A percentile compares a stretch with the other conserved stretches of the same genome.
phyloP scores from a whole-genome alignment of 495 filamentous ascomycete species.

The Hamigera avellanea region DNA sequence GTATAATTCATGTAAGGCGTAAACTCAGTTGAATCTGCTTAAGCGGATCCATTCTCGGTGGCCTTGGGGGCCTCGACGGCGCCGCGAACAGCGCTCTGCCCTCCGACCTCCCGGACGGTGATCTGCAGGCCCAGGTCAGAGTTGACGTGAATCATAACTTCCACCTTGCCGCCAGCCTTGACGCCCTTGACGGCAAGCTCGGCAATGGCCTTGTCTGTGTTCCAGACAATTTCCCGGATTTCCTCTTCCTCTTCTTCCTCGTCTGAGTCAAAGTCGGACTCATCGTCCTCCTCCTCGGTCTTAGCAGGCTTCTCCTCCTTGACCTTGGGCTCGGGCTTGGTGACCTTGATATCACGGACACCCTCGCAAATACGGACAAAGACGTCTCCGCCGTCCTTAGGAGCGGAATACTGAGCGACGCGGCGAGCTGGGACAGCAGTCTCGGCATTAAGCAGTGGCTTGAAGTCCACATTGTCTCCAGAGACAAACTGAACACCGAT shows the following conservation, averaged over 20 bases:
- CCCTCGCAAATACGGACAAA: slow-evolving; percentile 81
- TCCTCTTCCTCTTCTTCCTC: slow-evolving; percentile 77
- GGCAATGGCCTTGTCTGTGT: slow-evolving; percentile 69
- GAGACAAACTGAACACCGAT: slow-evolving; percentile 74
- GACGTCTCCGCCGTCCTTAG: slow-evolving; percentile 73
- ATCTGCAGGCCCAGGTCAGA: slow-evolving; percentile 67
- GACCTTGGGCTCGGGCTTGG: slow-evolving; percentile 66
- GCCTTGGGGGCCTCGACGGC: slow-evolving; percentile 37
- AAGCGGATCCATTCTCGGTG: slow-evolving; percentile 4
- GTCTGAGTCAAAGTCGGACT: slow-evolving; percentile 51
- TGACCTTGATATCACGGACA: slow-evolving; percentile 76
- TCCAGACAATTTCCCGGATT: slow-evolving; percentile 83
- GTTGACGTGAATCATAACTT: slow-evolving; percentile 80
- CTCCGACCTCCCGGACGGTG: slow-evolving; percentile 74
- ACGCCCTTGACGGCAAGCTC: slow-evolving; percentile 74
- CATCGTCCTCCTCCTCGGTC: slow-evolving; percentile 48
- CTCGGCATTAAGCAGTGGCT: slow-evolving; percentile 65
- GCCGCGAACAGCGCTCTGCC: slow-evolving; percentile 74
- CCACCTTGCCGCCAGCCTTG: slow-evolving; percentile 82
- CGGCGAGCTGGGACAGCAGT: slow-evolving; percentile 85
- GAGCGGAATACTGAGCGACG: slow-evolving; percentile 60
- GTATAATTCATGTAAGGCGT: neutral
- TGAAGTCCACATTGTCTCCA: slow-evolving; percentile 54
- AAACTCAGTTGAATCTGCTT: neutral
- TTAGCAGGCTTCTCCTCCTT: slow-evolving; percentile 51